Base-by-base conservation (phyloP, 2,329 filamentous ascomycete species). In the Verticillium nubilum region DNA sequence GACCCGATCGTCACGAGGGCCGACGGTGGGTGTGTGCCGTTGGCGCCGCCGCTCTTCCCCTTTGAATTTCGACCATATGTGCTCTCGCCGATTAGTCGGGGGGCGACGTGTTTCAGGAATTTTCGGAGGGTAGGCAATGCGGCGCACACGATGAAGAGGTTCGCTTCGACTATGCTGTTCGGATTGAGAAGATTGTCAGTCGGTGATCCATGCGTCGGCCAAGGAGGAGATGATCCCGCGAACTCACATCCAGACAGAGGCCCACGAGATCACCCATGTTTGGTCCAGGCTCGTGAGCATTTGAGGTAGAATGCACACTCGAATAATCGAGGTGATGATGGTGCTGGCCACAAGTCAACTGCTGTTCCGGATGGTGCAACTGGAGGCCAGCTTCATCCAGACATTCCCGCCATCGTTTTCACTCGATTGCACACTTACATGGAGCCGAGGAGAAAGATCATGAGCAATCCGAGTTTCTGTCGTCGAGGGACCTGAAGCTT, bases 391-490 rank as follows among this genome's bases (percentile, higher is more conserved):
- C n/a, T n/a, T n/a, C n/a, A n/a, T n/a, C n/a, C n/a, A n/a, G n/a
- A n/a, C n/a, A n/a, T n/a, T n/a, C n/a, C n/a, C n/a, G n/a, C n/a
- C n/a, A n/a, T n/a, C n/a, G n/a, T n/a, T n/a, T n/a, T n/a, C n/a
- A n/a, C 23, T 33, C 19, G 5, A 27, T 7, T 9, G 19, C 10
- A 10, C 26, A 61, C 68, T 61, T 60, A 69, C 62, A 69, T 47
- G 0, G 64, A 55, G 2, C 53, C 53, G 27, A 55, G 9, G 17
- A 55, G 27, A 19, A 55, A 55, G 28, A 55, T 55, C 28, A 55
- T 17, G 28, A 55, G 73, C 66, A 4, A 81, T 62, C 0, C 72
- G 77, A 25, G 79, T 59, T 63, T 80, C 82, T 59, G 82, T 79
- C 54, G 73, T 73, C 19, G 62, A 0, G 78, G 77, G 35, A 83